Conservation (phyloP, 768 basidiomycete genomes). For the Phaeotremella fagi region DNA sequence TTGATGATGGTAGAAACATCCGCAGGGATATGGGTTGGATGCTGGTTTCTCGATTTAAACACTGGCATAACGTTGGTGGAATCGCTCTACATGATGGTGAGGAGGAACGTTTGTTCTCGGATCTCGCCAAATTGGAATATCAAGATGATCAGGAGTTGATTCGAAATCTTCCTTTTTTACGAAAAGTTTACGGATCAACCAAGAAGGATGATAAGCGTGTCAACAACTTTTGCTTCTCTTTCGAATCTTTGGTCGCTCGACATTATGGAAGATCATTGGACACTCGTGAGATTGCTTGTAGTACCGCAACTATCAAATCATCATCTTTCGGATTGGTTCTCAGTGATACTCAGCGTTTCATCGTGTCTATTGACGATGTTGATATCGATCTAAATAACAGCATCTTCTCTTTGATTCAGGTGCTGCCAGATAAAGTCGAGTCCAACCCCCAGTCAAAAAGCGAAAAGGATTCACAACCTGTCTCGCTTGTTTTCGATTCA, state of each 20-base stretch:
- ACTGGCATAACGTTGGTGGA: constrained; percentile 52
- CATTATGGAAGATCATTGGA: constrained; percentile 5
- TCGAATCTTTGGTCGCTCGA: neutral
- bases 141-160: constrained; percentile 23
- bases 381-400: constrained; percentile 6
- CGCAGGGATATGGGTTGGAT: constrained; percentile 61
- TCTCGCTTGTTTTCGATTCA: neutral
- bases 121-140: constrained; percentile 10
- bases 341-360: neutral
- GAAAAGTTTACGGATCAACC: constrained; percentile 13
- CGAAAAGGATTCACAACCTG: neutral
- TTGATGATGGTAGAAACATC: constrained; percentile 32
- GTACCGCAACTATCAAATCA: constrained; percentile 6
- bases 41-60: constrained; percentile 72
- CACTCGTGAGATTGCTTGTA: constrained; percentile 7
- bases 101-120: constrained; percentile 7
- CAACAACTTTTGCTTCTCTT: neutral
- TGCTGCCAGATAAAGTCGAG: neutral
- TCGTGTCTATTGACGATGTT: constrained; percentile 12
- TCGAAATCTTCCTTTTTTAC: constrained; percentile 24
- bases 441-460: neutral
- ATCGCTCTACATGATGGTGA: constrained; percentile 31
- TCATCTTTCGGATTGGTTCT: constrained; percentile 9
- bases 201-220: neutral
- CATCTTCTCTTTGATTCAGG: neutral